Evolutionary conservation across 768 basidiomycete genomes (phyloP).

Genomic region (Tulasnella sp.): DNA sequence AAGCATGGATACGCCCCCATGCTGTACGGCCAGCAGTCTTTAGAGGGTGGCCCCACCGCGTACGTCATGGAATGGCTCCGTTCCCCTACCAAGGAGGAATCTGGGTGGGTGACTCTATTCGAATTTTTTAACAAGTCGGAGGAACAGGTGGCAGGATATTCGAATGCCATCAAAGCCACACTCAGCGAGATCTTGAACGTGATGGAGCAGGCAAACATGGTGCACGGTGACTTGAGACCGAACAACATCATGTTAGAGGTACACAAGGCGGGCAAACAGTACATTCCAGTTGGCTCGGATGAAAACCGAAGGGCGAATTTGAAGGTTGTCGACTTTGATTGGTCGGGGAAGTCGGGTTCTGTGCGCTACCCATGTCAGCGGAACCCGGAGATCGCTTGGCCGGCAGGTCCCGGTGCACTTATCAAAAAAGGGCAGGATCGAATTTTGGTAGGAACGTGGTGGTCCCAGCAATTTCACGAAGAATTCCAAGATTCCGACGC

Average conservation of each 20-base stretch:
- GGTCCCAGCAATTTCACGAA: not conserved
- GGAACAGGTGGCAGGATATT: not conserved
- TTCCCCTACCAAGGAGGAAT: not conserved
- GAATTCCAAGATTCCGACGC: no score
- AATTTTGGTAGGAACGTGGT: not conserved
- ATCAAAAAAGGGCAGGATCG: slow-evolving; percentile 8
- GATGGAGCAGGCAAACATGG: not conserved
- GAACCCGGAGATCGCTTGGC: slow-evolving; percentile 16
- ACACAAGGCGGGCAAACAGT: not conserved
- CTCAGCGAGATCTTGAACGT: not conserved
- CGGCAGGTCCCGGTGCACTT: not conserved
- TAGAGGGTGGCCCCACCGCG: slow-evolving; percentile 31
- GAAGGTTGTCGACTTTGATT: slow-evolving; percentile 32
- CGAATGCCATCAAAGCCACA: not conserved
- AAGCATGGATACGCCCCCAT: slow-evolving; percentile 21
- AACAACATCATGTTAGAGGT: slow-evolving; percentile 29
- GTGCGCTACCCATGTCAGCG: slow-evolving; percentile 24
- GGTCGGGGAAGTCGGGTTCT: slow-evolving; percentile 5
- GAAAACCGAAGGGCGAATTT: not conserved
- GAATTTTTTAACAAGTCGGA: not conserved
- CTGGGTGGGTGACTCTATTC: slow-evolving; percentile 23
- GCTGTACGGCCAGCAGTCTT: not conserved
- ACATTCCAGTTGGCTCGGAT: not conserved
- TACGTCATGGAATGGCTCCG: slow-evolving; percentile 27
- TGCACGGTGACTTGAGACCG: slow-evolving; percentile 19